Evolutionary conservation across 495 filamentous ascomycete genomes (phyloP).

Genomic region (Aeminium ludgeri): DNA sequence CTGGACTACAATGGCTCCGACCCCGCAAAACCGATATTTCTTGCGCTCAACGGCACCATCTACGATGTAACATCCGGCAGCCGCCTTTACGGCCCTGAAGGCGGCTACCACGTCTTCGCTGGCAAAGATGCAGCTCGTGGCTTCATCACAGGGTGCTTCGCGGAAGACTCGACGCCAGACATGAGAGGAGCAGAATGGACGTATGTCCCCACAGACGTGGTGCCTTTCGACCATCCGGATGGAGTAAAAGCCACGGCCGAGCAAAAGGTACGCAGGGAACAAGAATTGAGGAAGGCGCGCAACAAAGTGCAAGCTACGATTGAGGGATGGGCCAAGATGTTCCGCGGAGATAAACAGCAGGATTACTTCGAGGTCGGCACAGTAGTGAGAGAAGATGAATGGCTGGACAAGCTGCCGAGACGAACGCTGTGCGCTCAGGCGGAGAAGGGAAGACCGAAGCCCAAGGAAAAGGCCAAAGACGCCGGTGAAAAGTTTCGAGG

Average conservation of each 20-base stretch:
- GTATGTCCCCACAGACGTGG: conserved; percentile 55
- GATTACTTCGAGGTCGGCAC: conserved; percentile 26
- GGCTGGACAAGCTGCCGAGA: conserved; percentile 22
- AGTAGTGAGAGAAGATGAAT: conserved; percentile 22
- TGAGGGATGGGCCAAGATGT: conserved; percentile 58
- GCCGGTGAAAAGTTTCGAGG: neutral
- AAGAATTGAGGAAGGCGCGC: conserved; percentile 35
- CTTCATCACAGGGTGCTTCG: conserved; percentile 95
- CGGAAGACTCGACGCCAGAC: conserved; percentile 64
- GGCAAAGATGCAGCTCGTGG: conserved; percentile 75
- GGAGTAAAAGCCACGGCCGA: conserved; percentile 26
- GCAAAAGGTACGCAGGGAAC: conserved; percentile 29
- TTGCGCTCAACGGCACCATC: conserved; percentile 84
- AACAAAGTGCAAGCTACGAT: conserved; percentile 39
- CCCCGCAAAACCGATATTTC: conserved; percentile 59
- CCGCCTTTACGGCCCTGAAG: conserved; percentile 73
- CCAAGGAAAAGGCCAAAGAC: conserved; percentile 5
- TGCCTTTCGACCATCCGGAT: conserved; percentile 26
- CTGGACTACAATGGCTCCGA: conserved; percentile 62
- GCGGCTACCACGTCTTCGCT: conserved; percentile 73
- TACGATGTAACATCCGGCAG: conserved; percentile 75
- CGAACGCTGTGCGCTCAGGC: conserved; percentile 24
- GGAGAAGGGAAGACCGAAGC: conserved; percentile 23
- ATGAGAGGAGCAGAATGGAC: conserved; percentile 75
- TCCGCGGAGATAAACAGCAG: conserved; percentile 35